Conservation (phyloP, 1,284 basidiomycete genomes). For the Heterobasidion occidentale region DNA sequence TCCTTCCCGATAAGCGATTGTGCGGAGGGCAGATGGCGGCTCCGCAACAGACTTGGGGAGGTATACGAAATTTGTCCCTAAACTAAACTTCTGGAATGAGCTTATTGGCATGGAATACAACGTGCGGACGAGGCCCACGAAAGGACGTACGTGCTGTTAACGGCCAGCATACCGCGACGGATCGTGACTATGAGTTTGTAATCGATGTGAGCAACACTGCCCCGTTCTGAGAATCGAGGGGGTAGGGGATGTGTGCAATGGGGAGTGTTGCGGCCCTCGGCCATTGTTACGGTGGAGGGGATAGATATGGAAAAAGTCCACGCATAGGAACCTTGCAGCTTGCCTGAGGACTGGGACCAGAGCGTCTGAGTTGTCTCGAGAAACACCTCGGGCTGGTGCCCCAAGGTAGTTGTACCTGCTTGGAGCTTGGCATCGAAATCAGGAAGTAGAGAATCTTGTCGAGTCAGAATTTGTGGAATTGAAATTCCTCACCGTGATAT, state of each 20-base stretch:
- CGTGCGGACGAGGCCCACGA: background rate
- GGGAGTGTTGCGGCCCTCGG: constrained; percentile 7
- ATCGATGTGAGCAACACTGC: constrained; percentile 37
- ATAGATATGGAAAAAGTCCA: constrained; percentile 41
- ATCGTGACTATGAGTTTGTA: constrained; percentile 41
- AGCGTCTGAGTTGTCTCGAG: constrained; percentile 25
- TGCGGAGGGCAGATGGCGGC: background rate
- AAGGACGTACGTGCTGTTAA: constrained; percentile 16
- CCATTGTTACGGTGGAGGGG: constrained; percentile 28
- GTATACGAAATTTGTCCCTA: constrained; percentile 25
- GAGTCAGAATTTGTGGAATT: background rate
- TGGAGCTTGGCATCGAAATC: constrained; percentile 20
- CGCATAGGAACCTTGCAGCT: constrained; percentile 32
- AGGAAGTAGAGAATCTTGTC: background rate
- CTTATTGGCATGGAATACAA: background rate
- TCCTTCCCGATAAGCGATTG: constrained; percentile 19
- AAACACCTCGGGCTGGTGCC: constrained; percentile 36
- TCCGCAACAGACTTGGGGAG: constrained; percentile 19
- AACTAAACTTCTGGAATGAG: constrained; percentile 5
- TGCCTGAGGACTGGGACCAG: constrained; percentile 28
- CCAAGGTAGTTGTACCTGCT: constrained; percentile 33
- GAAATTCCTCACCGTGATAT: constrained; percentile 28
- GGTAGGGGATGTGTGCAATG: constrained; percentile 28
- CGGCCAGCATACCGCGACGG: constrained; percentile 31
- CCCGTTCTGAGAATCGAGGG: constrained; percentile 39